These are phyloP conservation scores for Vararia minispora DNA, from an alignment of 768 basidiomycete species.

Conservation along the genomic window DNA sequence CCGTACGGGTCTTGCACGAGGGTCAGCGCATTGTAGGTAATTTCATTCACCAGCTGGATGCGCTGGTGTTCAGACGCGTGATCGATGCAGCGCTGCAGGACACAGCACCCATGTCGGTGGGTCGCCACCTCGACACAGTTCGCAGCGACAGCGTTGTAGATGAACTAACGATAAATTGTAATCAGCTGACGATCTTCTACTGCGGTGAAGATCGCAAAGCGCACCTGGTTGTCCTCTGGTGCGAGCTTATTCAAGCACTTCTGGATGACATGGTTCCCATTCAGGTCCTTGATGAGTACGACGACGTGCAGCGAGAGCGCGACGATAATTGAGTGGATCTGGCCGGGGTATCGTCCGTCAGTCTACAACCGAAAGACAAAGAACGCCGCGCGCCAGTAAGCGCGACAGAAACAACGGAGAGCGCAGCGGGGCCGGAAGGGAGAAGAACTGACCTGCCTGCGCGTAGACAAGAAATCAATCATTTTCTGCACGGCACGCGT, in stretches of 20 bases:
- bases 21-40: constrained; percentile 95
- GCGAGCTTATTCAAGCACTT: constrained; percentile 98
- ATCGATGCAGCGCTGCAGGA: constrained; percentile 95
- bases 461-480: constrained; percentile 97
- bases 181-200: too few relatives aligned
- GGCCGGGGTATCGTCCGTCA: constrained; percentile 73
- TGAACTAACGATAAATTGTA: constrained; percentile 68
- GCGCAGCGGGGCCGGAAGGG: constrained; percentile 41
- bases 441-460: constrained; percentile 65
- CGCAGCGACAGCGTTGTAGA: constrained; percentile 97
- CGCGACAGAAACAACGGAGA: too few relatives aligned
- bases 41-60: constrained; percentile 94
- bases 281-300: constrained; percentile 96
- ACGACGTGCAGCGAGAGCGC: constrained; percentile 97
- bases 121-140: constrained; percentile 99
- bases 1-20: constrained; percentile 96
- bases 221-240: constrained; percentile 95
- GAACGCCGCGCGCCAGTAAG: too few relatives aligned
- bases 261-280: constrained; percentile 97
- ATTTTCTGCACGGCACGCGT: constrained; percentile 99
- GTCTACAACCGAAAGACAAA: too few relatives aligned
- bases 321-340: constrained; percentile 95
- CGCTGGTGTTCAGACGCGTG: constrained; percentile 95
- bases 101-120: constrained; percentile 96
- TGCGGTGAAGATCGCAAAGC: constrained; percentile 6